Conservation (phyloP, 1,139 yeast species). For the Protomyces macrosporus region DNA sequence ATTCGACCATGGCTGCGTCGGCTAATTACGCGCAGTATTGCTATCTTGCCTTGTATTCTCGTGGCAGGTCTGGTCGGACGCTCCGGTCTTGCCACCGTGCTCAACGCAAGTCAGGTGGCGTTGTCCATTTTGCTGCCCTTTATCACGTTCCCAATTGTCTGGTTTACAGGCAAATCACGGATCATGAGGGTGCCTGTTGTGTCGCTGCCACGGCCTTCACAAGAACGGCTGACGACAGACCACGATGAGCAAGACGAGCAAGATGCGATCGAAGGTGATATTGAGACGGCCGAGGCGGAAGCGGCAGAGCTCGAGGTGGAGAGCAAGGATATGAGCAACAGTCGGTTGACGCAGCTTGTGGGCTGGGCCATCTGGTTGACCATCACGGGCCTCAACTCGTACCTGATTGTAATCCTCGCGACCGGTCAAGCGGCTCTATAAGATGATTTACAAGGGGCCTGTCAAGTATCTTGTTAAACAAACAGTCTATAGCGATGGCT, state of each 20-base stretch:
- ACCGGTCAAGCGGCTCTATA: neutral
- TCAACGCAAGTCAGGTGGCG: constrained; percentile 85
- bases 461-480: too few species aligned
- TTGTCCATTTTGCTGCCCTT: constrained; percentile 78
- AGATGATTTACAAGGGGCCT: too few species aligned
- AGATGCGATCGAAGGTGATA: neutral
- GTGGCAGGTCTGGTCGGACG: constrained; percentile 77
- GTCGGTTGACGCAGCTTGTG: constrained; percentile 49
- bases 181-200: constrained; percentile 61
- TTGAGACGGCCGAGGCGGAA: neutral
- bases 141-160: constrained; percentile 82
- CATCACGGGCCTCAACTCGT: constrained; percentile 67
- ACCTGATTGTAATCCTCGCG: constrained; percentile 49
- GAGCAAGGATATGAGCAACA: constrained; percentile 60
- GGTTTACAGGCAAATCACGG: constrained; percentile 67
- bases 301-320: constrained; percentile 21
- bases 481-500: too few species aligned
- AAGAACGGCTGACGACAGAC: neutral
- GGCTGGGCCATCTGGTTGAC: constrained; percentile 64
- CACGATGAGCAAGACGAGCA: neutral
- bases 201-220: neutral
- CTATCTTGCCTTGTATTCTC: constrained; percentile 80
- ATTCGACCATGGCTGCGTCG: constrained; percentile 83
- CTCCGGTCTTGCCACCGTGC: constrained; percentile 71
- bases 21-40: constrained; percentile 72